Evolutionary conservation across 768 basidiomycete genomes (phyloP).

Genomic region (button mushroom (Agaricus bisporus)): DNA sequence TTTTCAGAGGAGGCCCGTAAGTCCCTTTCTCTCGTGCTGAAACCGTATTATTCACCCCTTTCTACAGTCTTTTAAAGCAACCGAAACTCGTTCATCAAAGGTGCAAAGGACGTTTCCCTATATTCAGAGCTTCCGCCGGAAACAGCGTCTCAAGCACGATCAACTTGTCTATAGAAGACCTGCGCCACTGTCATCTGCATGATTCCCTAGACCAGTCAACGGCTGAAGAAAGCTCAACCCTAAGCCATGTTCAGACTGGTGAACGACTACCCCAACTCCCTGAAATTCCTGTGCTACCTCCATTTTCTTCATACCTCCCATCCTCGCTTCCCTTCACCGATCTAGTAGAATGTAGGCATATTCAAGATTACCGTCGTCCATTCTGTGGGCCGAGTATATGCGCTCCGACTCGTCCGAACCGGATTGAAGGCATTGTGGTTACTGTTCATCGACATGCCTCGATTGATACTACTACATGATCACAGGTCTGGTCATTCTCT

Average conservation of each 20-base stretch:
- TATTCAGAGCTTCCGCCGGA: background rate
- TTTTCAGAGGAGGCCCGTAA: too few species aligned
- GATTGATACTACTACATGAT: constrained; percentile 16
- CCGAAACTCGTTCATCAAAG: background rate
- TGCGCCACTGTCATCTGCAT: too few species aligned
- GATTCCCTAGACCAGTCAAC: too few species aligned
- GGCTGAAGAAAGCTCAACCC: too few species aligned
- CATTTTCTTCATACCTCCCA: background rate
- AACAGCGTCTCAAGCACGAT: too few species aligned
- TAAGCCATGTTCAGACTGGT: background rate
- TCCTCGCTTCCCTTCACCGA: background rate
- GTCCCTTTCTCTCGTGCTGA: too few species aligned
- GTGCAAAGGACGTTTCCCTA: background rate
- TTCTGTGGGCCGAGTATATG: constrained; percentile 13
- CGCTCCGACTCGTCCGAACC: background rate
- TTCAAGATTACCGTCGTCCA: background rate
- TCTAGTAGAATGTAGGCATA: background rate
- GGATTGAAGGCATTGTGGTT: constrained; percentile 12
- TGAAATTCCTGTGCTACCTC: background rate
- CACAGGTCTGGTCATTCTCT: too few species aligned
- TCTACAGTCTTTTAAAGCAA: background rate
- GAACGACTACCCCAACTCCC: background rate
- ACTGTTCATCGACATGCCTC: constrained; percentile 20
- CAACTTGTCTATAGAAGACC: too few species aligned
- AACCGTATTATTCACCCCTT: too few species aligned